Conservation (phyloP, 345 rosid genomes). For the Moricandia arvensis region DNA sequence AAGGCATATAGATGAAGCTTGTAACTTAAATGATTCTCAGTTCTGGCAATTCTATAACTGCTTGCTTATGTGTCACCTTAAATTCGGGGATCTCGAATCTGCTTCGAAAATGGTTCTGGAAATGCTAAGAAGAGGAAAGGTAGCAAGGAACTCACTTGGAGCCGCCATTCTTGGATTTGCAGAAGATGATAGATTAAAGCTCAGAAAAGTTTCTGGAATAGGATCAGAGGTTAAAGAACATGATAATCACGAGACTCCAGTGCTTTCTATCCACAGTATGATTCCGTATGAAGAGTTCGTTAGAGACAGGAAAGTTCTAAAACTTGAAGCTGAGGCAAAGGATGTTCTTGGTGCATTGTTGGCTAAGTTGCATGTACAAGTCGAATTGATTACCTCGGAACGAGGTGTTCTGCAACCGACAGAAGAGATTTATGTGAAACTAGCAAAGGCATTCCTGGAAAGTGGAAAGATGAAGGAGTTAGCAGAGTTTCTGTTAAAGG, state of each 20-base stretch:
- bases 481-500: conserved; percentile 67
- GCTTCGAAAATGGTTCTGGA: conserved; percentile 82
- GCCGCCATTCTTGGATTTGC: conserved; percentile 43
- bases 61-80: conserved; percentile 73
- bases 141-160: conserved; percentile 74
- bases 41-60: conserved; percentile 78
- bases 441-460: conserved; percentile 82
- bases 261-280: conserved; percentile 28
- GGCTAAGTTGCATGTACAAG: conserved; percentile 54
- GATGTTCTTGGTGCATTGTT: conserved; percentile 51
- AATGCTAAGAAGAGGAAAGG: conserved; percentile 79
- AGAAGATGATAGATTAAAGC: conserved; percentile 26
- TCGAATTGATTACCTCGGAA: conserved; percentile 61
- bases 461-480: conserved; percentile 70
- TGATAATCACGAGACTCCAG: conserved; percentile 1
- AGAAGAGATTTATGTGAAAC: conserved; percentile 57
- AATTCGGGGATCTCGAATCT: conserved; percentile 79
- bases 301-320: conserved; percentile 52
- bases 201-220: conserved; percentile 2
- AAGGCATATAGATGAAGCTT: conserved; percentile 80
- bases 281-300: conserved; percentile 54
- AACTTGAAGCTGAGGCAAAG: conserved; percentile 66
- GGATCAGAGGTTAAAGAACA: conserved; percentile 22
- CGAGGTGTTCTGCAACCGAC: conserved; percentile 86
- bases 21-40: conserved; percentile 58